A percentile compares a stretch with the other conserved stretches of the same genome.
Evolutionary conservation across 2,329 filamentous ascomycete species (phyloP).

Genomic region (Nemania diffusa): DNA sequence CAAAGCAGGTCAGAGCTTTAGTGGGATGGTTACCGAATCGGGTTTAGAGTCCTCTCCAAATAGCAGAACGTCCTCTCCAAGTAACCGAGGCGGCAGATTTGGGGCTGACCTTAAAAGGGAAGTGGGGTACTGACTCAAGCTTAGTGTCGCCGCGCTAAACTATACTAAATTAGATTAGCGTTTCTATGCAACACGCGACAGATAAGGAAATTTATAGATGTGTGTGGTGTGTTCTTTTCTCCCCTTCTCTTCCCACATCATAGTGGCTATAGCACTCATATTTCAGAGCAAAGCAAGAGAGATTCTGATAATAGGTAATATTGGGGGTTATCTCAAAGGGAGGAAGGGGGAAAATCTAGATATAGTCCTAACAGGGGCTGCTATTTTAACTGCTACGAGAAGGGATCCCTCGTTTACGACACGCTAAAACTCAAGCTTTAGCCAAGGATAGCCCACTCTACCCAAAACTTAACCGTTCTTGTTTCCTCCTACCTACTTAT

Average conservation of each 20-base stretch:
- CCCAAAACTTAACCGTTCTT: background rate
- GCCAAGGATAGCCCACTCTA: background rate
- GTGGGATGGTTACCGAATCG: too few species aligned
- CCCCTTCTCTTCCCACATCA: background rate
- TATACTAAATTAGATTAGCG: background rate
- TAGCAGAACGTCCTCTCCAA: too few species aligned
- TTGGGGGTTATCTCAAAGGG: too few species aligned
- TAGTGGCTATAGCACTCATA: too few species aligned
- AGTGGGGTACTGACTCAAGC: conserved; percentile 30
- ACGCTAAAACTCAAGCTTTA: background rate
- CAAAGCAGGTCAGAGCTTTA: too few species aligned
- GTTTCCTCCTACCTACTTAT: too few species aligned
- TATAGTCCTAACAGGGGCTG: too few species aligned
- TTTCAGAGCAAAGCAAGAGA: background rate
- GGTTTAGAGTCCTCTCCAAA: too few species aligned
- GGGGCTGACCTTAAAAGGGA: conserved; percentile 27
- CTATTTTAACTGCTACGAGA: background rate
- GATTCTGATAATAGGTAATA: background rate
- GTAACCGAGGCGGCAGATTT: too few species aligned
- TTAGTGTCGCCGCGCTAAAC: conserved; percentile 3
- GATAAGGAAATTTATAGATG: conserved; percentile 1
- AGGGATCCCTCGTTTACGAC: background rate
- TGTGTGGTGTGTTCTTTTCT: background rate
- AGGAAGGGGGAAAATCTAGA: too few species aligned
- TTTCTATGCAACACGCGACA: background rate